Percentiles rank a stretch among this genome's conserved stretches.
These are phyloP conservation scores for Tuber melanosporum DNA, from an alignment of 495 filamentous ascomycete species.

Conservation along the genomic window DNA sequence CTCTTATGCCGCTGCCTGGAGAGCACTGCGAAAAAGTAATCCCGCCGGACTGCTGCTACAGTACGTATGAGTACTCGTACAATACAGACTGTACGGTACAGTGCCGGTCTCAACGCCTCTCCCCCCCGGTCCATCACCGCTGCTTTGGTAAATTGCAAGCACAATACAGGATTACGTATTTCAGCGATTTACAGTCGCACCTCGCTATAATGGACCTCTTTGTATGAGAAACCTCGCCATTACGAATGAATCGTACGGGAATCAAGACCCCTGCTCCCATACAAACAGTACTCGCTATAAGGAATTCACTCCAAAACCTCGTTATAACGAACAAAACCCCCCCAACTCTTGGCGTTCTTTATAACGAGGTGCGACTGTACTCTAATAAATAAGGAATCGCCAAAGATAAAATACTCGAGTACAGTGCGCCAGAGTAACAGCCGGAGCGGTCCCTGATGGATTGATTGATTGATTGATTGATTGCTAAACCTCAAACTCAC, in stretches of 20 bases:
- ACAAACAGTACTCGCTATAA: too few relatives aligned
- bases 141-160: neutral
- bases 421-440: neutral
- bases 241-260: too few relatives aligned
- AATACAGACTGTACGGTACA: neutral
- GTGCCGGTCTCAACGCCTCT: neutral
- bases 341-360: too few relatives aligned
- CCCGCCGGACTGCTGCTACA: neutral
- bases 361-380: too few relatives aligned
- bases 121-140: neutral
- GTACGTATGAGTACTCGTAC: too few relatives aligned
- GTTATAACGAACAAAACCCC: too few relatives aligned
- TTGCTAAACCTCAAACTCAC: constrained; percentile 14
- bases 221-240: too few relatives aligned
- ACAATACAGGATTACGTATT: neutral
- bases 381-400: neutral
- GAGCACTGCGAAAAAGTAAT: constrained; percentile 4
- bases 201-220: too few relatives aligned
- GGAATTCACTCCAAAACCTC: too few relatives aligned
- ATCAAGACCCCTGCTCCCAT: too few relatives aligned
- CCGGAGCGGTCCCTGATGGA: neutral
- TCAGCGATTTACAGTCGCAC: neutral
- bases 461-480: constrained; percentile 16
- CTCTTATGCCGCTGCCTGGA: neutral
- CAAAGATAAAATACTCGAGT: neutral